Evolutionary conservation across 2,329 filamentous ascomycete genomes (phyloP), one percentile per base, ranked within the genome.

Genomic region (Setomelanomma holmii): DNA sequence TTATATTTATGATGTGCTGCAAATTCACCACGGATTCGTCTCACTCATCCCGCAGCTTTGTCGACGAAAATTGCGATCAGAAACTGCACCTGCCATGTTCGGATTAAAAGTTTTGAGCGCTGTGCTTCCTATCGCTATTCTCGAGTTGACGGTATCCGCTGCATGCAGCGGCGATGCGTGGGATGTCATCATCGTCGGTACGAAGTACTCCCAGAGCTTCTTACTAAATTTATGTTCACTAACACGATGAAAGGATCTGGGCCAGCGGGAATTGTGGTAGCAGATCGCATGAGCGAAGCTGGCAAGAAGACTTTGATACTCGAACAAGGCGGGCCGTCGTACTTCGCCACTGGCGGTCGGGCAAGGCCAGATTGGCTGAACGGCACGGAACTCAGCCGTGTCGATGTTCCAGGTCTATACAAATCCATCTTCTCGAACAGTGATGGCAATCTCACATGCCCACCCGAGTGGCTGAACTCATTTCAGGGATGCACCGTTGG

Each of bases 321-420:
- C 4, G 82, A 84, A 61, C 73, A 80, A 50, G 82, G 82, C 12
- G 81, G 80, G 2, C 68, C 75, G 30, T 84, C 80, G 6, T 81
- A 82, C 51, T 78, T 77, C 33, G 64, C 81, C 24, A 80, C 77
- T 1, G 80, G 80, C 20, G 79, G 79, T 14, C 76, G 60, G n/a
- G 79, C 76, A 53, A 74, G 71, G 59, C 82, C 82, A 1, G 66
- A 58, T 11, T 84, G 81, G 82, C 69, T 84, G 16, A 61, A 75
- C 10, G 76, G 75, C 10, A 81, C 79, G 21, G 67, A 76, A 3
- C 64, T 84, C 10, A 80, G 78, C 50, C 76, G 81, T 36, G 81
- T 84, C 6, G 81, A 84, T 51, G 80, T 83, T 0, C 81, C 81
- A 2, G 82, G 82, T 10, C 68, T 84, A 1, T 71, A 81, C 71